A percentile compares a stretch with the other conserved stretches of the same genome.
Evolutionary conservation across 495 filamentous ascomycete genomes (phyloP).

Genomic region (Penicillium cinerascens): DNA sequence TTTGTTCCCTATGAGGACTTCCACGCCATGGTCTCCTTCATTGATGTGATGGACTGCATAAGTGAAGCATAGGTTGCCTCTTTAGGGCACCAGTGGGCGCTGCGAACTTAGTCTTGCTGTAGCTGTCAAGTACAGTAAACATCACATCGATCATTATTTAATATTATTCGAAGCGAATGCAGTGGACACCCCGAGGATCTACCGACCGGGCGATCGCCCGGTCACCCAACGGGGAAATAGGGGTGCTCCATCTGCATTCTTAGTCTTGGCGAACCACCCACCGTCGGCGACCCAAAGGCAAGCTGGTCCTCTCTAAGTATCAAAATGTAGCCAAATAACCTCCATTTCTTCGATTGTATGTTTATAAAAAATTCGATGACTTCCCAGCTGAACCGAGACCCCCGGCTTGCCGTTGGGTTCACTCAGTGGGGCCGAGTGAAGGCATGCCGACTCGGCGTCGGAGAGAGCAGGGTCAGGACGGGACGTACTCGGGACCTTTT

Average conservation of each 20-base stretch:
- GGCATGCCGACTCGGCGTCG: conserved; percentile 17
- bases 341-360: neutral
- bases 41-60: neutral
- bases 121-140: neutral
- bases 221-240: conserved; percentile 16
- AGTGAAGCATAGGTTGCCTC: neutral
- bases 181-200: conserved; percentile 16
- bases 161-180: neutral
- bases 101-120: neutral
- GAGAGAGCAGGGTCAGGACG: conserved; percentile 16
- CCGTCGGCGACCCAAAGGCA: neutral
- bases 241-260: neutral
- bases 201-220: conserved; percentile 17
- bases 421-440: conserved; percentile 14
- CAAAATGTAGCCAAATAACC: neutral
- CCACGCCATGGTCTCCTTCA: neutral
- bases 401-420: conserved; percentile 17
- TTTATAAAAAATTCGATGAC: neutral
- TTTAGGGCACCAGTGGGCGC: neutral
- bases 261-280: neutral
- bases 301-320: neutral
- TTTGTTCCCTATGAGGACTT: neutral
- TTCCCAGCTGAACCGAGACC: neutral
- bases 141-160: conserved; percentile 8
- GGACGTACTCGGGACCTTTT: conserved; percentile 20